Evolutionary conservation across 2,329 filamentous ascomycete species (phyloP).

Genomic region (Podosphaera fusca): DNA sequence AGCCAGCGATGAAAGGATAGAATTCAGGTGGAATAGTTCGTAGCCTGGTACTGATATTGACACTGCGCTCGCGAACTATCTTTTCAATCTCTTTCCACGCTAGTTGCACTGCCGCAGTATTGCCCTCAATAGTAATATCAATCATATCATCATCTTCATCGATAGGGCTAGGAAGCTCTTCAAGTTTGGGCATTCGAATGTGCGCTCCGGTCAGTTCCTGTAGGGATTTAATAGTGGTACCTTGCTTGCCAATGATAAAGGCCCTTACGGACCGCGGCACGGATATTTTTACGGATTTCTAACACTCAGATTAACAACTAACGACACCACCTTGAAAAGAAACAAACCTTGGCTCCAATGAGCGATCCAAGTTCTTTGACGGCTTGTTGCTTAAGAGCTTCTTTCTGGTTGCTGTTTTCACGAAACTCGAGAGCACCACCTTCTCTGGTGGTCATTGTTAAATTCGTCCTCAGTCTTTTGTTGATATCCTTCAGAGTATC

Average conservation of each 20-base stretch:
- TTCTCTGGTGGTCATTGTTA: constrained; percentile 53
- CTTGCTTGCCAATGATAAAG: constrained; percentile 82
- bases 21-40: constrained; percentile 74
- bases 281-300: constrained; percentile 49
- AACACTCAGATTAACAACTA: constrained; percentile 4
- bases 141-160: constrained; percentile 70
- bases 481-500: constrained; percentile 86
- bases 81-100: constrained; percentile 65
- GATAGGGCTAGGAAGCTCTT: constrained; percentile 28
- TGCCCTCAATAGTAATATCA: constrained; percentile 74
- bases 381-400: constrained; percentile 50
- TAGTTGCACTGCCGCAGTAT: constrained; percentile 65
- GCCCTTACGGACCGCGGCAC: constrained; percentile 67
- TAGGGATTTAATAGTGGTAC: constrained; percentile 71
- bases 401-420: constrained; percentile 61
- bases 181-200: constrained; percentile 69
- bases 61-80: constrained; percentile 69
- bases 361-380: constrained; percentile 75
- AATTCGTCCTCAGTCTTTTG: constrained; percentile 66
- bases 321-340: constrained; percentile 1
- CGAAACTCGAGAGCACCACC: constrained; percentile 60
- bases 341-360: constrained; percentile 58
- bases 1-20: constrained; percentile 82
- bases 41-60: constrained; percentile 60
- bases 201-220: constrained; percentile 75